phyloP scores from a whole-genome alignment of 441 rosid species.

The Euphorbia schlechtendalii region DNA sequence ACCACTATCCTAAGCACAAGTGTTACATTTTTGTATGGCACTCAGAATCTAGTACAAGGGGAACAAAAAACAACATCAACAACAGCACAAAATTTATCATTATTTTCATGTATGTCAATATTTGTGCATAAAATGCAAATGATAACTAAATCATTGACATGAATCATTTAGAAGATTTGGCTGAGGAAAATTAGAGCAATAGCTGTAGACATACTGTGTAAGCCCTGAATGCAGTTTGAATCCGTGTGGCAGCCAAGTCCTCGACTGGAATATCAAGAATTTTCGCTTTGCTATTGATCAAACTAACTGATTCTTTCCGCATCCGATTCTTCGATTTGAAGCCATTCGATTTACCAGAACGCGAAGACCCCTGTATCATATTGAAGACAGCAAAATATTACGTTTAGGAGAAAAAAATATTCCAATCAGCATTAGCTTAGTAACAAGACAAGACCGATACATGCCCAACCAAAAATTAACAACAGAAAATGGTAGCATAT shows the following conservation, averaged over 20 bases:
- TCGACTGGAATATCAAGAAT: conserved; percentile 44
- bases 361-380: conserved; percentile 40
- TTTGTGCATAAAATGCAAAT: neutral
- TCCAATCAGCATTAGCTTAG: neutral
- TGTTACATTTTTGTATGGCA: neutral
- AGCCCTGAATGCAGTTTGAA: conserved; percentile 84
- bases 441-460: neutral
- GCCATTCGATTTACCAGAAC: conserved; percentile 50
- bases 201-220: conserved; percentile 46
- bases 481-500: neutral
- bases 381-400: conserved; percentile 13
- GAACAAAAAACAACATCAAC: too few relatives aligned
- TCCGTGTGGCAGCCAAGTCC: conserved; percentile 75
- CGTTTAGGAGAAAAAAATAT: neutral
- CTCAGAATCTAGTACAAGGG: too few relatives aligned
- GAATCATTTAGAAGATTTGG: too few relatives aligned
- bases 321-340: conserved; percentile 45
- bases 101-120: neutral
- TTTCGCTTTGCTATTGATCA: conserved; percentile 21
- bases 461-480: neutral
- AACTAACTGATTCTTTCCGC: conserved; percentile 22
- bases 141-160: neutral
- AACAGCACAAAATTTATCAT: too few relatives aligned
- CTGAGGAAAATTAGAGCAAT: neutral
- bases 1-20: neutral